A percentile compares a stretch with the other conserved stretches of the same genome.
Conservation (phyloP, 1,284 basidiomycete species). For the Apiotrichum gamsii region DNA sequence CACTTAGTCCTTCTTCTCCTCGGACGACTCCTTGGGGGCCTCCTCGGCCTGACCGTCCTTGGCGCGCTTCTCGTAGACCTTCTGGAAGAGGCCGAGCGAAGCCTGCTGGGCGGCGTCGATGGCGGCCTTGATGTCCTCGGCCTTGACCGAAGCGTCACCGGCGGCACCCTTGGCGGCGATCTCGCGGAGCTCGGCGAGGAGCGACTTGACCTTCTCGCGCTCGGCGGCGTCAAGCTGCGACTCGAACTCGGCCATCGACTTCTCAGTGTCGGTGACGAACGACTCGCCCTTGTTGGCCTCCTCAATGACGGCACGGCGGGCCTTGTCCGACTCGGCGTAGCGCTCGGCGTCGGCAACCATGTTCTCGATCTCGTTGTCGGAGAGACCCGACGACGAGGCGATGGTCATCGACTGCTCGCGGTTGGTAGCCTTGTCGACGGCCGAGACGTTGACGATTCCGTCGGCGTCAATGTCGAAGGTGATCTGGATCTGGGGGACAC, state of each 20-base stretch:
- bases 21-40: constrained; percentile 34
- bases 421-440: constrained; percentile 93
- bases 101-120: constrained; percentile 94
- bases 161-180: constrained; percentile 83
- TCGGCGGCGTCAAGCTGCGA: constrained; percentile 86
- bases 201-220: constrained; percentile 86
- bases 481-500: constrained; percentile 97
- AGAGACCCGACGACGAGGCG: constrained; percentile 92
- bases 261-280: constrained; percentile 91
- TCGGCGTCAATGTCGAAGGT: constrained; percentile 98
- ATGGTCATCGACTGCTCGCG: constrained; percentile 83
- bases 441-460: constrained; percentile 96
- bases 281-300: constrained; percentile 96
- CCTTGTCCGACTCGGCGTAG: constrained; percentile 86
- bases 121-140: constrained; percentile 86
- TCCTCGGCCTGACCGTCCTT: constrained; percentile 52
- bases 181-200: constrained; percentile 82
- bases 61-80: constrained; percentile 90
- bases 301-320: constrained; percentile 81
- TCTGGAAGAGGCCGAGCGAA: constrained; percentile 95
- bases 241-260: constrained; percentile 93
- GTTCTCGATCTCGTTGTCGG: constrained; percentile 92
- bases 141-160: constrained; percentile 71
- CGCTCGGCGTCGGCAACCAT: constrained; percentile 95
- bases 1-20: constrained; percentile 45